These are phyloP conservation scores for Ustilago shanxiensis DNA, from an alignment of 1,284 basidiomycete species.

Conservation along the genomic window DNA sequence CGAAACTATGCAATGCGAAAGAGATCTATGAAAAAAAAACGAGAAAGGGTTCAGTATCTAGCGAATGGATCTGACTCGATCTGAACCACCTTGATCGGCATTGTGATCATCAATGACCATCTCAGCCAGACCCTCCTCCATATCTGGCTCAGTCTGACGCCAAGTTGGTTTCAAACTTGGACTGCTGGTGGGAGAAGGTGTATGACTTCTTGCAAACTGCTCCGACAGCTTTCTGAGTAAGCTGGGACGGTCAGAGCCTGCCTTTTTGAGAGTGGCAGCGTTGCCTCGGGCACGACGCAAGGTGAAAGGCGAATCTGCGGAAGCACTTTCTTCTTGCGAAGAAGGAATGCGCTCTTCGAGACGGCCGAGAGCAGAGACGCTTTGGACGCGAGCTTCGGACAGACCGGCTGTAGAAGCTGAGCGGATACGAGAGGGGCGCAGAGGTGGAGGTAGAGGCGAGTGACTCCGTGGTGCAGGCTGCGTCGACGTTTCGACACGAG, in stretches of 20 bases:
- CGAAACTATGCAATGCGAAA: neutral
- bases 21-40: neutral
- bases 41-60: neutral
- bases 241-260: constrained; percentile 14
- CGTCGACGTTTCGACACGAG: neutral
- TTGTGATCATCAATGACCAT: constrained; percentile 12
- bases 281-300: neutral
- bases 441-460: neutral
- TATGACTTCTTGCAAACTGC: constrained; percentile 31
- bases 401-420: constrained; percentile 33
- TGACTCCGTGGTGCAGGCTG: neutral
- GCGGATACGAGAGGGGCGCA: constrained; percentile 25
- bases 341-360: constrained; percentile 15
- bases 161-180: constrained; percentile 21
- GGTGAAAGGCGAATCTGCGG: constrained; percentile 15
- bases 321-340: neutral
- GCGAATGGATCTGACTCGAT: constrained; percentile 16
- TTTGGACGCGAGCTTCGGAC: constrained; percentile 41
- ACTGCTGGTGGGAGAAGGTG: constrained; percentile 31
- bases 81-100: neutral
- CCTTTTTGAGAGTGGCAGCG: neutral
- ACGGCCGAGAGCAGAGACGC: constrained; percentile 33
- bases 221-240: constrained; percentile 43
- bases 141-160: constrained; percentile 11
- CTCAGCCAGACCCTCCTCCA: constrained; percentile 16